Evolutionary conservation across 192 early-diverging fungal genomes (phyloP).

Genomic region (Entophlyctis luteolus): DNA sequence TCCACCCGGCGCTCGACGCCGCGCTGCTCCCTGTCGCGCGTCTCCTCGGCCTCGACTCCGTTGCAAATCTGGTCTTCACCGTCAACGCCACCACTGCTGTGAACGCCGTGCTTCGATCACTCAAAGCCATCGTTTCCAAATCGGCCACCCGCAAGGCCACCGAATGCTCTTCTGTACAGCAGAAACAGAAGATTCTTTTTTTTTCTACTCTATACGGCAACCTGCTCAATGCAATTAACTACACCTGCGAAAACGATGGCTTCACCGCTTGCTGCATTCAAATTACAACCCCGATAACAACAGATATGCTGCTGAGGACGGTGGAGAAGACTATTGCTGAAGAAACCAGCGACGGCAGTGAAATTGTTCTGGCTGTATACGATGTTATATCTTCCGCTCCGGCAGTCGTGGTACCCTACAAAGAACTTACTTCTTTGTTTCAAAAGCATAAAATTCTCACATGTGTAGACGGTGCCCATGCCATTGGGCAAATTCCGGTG

Average conservation of each 20-base stretch:
- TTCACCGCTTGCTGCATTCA: constrained; percentile 42
- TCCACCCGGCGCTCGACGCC: constrained; percentile 27
- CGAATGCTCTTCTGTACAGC: not conserved
- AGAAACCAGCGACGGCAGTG: constrained; percentile 29
- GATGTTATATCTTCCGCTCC: constrained; percentile 60
- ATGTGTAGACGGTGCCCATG: constrained; percentile 66
- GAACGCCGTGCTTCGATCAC: constrained; percentile 41
- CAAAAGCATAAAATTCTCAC: constrained; percentile 43
- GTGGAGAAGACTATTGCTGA: constrained; percentile 40
- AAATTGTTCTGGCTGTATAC: constrained; percentile 45
- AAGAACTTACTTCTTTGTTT: constrained; percentile 37
- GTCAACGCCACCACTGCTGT: constrained; percentile 55
- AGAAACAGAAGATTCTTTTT: constrained; percentile 39
- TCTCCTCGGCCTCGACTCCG: constrained; percentile 45
- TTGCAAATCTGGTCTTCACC: constrained; percentile 54
- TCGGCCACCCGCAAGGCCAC: not conserved
- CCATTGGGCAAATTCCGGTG: constrained; percentile 64
- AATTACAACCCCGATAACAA: constrained; percentile 45
- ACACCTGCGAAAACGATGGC: constrained; percentile 41
- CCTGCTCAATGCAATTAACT: constrained; percentile 43
- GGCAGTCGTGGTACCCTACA: constrained; percentile 42
- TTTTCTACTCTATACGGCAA: constrained; percentile 58
- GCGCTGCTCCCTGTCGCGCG: constrained; percentile 36
- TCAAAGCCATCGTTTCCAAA: not conserved
- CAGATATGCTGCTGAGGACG: constrained; percentile 17